Conservation (phyloP, 108 stramenopile species). For the Pseudonitzschia multiseries region DNA sequence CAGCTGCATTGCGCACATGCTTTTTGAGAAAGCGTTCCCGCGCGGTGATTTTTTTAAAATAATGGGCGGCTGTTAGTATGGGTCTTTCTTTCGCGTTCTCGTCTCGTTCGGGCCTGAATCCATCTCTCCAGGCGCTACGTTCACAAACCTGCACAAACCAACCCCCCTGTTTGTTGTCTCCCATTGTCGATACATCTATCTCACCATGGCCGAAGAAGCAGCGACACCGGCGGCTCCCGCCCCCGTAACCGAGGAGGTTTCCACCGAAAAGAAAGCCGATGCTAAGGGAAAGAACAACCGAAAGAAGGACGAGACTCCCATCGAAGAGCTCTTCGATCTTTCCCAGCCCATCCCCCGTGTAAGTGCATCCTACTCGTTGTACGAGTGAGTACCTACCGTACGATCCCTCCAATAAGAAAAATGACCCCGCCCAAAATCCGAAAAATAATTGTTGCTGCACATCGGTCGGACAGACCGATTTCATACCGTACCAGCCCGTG, state of each 20-base stretch:
- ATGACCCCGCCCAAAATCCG: conserved; percentile 1
- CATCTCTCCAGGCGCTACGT: no score
- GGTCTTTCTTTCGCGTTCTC: conserved; percentile 1
- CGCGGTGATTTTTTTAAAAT: neutral
- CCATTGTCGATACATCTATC: neutral
- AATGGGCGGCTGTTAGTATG: neutral
- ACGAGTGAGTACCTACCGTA: no score
- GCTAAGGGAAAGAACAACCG: conserved; percentile 37
- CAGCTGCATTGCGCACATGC: neutral
- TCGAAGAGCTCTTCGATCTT: conserved; percentile 85
- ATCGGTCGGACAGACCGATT: no score
- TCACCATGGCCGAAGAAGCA: conserved; percentile 27
- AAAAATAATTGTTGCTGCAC: neutral
- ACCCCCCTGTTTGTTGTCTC: neutral
- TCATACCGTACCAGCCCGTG: no score
- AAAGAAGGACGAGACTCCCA: conserved; percentile 46
- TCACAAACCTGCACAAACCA: no score
- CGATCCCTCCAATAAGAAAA: neutral
- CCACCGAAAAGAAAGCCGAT: conserved; percentile 24
- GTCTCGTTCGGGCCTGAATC: neutral
- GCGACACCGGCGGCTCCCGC: conserved; percentile 22
- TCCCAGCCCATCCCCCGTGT: conserved; percentile 82
- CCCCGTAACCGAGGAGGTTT: conserved; percentile 25
- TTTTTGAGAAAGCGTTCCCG: conserved; percentile 2
- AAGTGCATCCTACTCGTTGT: conserved; percentile 46